A percentile compares a stretch with the other conserved stretches of the same genome.
Conservation (phyloP, 1,284 basidiomycete species). For the Ustilago loliicola region DNA sequence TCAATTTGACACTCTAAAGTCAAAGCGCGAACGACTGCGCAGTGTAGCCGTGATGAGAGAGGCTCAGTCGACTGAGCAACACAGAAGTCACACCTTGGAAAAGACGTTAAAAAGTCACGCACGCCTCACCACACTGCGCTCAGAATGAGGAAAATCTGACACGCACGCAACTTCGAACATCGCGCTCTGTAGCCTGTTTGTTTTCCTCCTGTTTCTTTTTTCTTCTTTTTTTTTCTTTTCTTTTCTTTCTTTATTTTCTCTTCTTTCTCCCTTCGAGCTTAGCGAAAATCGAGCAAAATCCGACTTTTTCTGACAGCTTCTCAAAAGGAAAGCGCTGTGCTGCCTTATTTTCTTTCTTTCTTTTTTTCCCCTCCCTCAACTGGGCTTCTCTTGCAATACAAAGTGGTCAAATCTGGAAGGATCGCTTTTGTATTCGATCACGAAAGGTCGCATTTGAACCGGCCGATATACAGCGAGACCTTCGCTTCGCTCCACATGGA, state of each 20-base stretch:
- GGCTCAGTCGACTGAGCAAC: slow-evolving; percentile 8
- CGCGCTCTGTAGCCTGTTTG: slow-evolving; percentile 7
- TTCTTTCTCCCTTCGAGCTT: background rate
- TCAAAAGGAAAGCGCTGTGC: slow-evolving; percentile 1
- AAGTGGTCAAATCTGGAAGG: background rate
- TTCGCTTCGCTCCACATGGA: slow-evolving; percentile 13
- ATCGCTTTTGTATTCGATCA: slow-evolving; percentile 23
- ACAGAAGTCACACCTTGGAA: background rate
- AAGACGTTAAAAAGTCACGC: background rate
- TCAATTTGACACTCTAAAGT: background rate
- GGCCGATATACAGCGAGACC: slow-evolving; percentile 4
- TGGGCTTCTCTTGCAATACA: background rate
- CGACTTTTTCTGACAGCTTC: background rate
- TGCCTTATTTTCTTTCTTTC: background rate
- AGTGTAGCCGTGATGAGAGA: no score
- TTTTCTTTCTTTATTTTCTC: slow-evolving; percentile 1
- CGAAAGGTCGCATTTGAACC: slow-evolving; percentile 7
- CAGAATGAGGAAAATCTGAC: background rate
- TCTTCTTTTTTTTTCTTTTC: background rate
- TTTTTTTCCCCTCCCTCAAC: background rate
- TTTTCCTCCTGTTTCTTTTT: background rate
- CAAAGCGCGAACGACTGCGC: slow-evolving; percentile 1
- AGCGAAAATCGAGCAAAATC: background rate
- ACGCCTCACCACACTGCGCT: slow-evolving; percentile 9
- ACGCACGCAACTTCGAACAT: background rate